Evolutionary conservation across 352 stramenopile genomes (phyloP).

Genomic region (Phytophthora kernoviae): DNA sequence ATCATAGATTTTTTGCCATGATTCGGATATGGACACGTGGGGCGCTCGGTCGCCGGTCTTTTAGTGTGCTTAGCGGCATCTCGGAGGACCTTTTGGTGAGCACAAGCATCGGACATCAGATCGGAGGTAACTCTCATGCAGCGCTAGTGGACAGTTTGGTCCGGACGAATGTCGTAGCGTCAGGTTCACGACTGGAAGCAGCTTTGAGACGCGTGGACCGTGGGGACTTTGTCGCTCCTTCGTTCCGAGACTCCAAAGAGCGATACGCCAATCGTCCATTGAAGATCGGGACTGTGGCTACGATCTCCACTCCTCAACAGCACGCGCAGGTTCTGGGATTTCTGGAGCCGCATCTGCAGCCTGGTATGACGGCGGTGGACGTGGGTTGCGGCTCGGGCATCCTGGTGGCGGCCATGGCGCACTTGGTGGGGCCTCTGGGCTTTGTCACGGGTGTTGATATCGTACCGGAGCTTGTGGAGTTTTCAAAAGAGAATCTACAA

Average conservation of each 20-base stretch:
- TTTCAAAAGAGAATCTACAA: constrained; percentile 69
- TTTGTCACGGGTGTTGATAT: constrained; percentile 79
- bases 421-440: constrained; percentile 61
- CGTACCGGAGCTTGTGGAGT: constrained; percentile 72
- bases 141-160: constrained; percentile 82
- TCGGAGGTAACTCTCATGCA: constrained; percentile 70
- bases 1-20: constrained; percentile 6
- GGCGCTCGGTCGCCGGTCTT: constrained; percentile 18
- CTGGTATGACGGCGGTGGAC: constrained; percentile 67
- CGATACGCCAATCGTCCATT: constrained; percentile 79
- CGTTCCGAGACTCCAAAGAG: constrained; percentile 29
- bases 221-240: constrained; percentile 52
- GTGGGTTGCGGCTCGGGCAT: constrained; percentile 84
- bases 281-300: constrained; percentile 79
- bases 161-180: constrained; percentile 65
- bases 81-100: constrained; percentile 84
- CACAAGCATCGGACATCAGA: constrained; percentile 84
- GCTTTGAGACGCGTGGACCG: constrained; percentile 74
- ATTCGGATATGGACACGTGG: constrained; percentile 6
- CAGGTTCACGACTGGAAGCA: constrained; percentile 59
- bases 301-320: constrained; percentile 88
- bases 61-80: constrained; percentile 74
- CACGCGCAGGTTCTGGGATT: constrained; percentile 78
- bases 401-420: constrained; percentile 78
- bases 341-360: constrained; percentile 68